phyloP scores from a whole-genome alignment of 768 basidiomycete species.

The Glaciozyma martinii region DNA sequence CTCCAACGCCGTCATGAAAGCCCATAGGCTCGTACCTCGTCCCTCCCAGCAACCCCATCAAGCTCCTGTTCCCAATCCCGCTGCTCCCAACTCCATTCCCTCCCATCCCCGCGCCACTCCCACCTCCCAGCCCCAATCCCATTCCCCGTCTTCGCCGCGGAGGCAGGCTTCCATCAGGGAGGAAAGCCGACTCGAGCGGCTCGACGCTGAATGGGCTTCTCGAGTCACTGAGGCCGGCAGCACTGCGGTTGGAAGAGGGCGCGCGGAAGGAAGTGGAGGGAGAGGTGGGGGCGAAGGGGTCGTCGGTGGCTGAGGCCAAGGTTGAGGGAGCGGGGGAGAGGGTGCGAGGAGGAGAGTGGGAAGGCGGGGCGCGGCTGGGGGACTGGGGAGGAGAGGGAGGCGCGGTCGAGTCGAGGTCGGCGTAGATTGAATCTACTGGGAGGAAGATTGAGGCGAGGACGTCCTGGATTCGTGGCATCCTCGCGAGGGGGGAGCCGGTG shows the following conservation, averaged over 20 bases:
- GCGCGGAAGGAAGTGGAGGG: neutral
- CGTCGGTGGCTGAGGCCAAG: neutral
- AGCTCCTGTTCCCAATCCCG: slow-evolving; percentile 13
- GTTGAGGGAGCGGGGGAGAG: neutral
- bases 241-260: neutral
- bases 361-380: no score
- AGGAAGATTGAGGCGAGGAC: neutral
- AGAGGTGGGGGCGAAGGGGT: neutral
- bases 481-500: neutral
- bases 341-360: neutral
- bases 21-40: slow-evolving; percentile 13
- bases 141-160: neutral
- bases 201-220: neutral
- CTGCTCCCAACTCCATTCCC: neutral
- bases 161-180: neutral
- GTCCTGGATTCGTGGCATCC: neutral
- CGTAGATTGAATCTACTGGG: neutral
- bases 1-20: neutral
- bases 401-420: neutral
- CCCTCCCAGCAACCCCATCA: slow-evolving; percentile 27
- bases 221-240: neutral
- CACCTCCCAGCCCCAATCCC: neutral
- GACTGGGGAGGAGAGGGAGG: neutral
- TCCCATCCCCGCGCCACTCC: neutral
- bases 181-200: neutral